phyloP scores from a whole-genome alignment of 305 asterid species.

The Fraxinus sp. region DNA sequence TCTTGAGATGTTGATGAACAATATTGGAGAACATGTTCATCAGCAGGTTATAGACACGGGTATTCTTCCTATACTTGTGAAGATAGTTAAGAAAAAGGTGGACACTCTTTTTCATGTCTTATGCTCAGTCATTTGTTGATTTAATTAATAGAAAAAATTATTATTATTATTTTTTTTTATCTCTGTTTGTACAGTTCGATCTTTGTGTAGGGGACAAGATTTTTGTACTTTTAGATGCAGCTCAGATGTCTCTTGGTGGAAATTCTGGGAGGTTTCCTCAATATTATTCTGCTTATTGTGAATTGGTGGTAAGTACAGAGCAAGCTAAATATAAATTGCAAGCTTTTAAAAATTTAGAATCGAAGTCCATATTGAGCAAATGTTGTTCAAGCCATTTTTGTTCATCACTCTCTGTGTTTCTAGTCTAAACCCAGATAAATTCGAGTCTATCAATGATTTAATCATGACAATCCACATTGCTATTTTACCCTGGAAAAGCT shows the following conservation, averaged over 20 bases:
- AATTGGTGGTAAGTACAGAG: conserved; percentile 72
- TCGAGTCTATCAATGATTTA: background rate
- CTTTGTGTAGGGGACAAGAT: conserved; percentile 78
- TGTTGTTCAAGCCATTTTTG: conserved; percentile 2
- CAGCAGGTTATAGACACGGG: conserved; percentile 82
- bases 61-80: conserved; percentile 73
- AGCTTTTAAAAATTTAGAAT: background rate
- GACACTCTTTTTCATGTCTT: background rate
- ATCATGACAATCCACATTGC: background rate
- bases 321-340: conserved; percentile 8
- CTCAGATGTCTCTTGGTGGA: conserved; percentile 94
- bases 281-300: conserved; percentile 78
- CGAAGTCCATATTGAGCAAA: conserved; percentile 1
- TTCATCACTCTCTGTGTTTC: background rate
- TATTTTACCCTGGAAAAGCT: background rate
- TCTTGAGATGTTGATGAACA: conserved; percentile 94
- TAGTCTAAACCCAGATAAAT: background rate
- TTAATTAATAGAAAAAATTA: background rate
- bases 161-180: conserved; percentile 13
- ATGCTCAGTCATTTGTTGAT: conserved; percentile 9
- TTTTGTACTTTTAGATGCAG: conserved; percentile 88
- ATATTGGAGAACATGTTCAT: conserved; percentile 89
- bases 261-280: conserved; percentile 92
- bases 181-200: conserved; percentile 54
- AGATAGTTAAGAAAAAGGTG: conserved; percentile 90